Percentiles rank a stretch among this genome's conserved stretches.
phyloP scores from a whole-genome alignment of 2,329 filamentous ascomycete genomes.

The Geosmithia morbida region DNA sequence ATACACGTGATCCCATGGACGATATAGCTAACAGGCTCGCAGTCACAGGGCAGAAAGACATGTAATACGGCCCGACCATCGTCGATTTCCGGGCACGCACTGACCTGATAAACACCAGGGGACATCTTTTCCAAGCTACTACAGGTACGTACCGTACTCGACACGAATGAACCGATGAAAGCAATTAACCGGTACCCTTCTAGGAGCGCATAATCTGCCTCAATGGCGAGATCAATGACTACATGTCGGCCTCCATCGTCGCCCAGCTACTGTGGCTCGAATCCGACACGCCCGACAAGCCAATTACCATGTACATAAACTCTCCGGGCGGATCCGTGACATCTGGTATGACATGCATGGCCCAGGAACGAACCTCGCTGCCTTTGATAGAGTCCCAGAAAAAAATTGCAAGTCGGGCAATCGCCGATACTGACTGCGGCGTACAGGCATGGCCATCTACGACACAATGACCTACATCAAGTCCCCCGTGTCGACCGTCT shows the following conservation, averaged over 20 bases:
- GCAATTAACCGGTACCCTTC: conserved; percentile 2
- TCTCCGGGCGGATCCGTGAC: conserved; percentile 89
- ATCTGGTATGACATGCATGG: conserved; percentile 22
- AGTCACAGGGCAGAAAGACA: conserved; percentile 66
- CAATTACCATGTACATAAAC: conserved; percentile 97
- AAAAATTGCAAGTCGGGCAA: too few relatives aligned
- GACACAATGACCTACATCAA: conserved; percentile 98
- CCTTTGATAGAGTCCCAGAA: too few relatives aligned
- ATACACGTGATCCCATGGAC: not conserved
- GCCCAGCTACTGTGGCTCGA: conserved; percentile 96
- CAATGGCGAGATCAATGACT: conserved; percentile 83
- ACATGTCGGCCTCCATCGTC: conserved; percentile 82
- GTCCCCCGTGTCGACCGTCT: conserved; percentile 86
- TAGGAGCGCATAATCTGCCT: conserved; percentile 89
- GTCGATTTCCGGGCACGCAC: conserved; percentile 4
- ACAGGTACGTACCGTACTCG: conserved; percentile 33
- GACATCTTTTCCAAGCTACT: conserved; percentile 73
- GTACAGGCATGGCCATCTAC: conserved; percentile 67
- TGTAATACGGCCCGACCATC: conserved; percentile 26
- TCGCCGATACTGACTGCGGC: not conserved
- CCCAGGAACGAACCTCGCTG: too few relatives aligned
- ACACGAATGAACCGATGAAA: not conserved
- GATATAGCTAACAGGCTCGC: conserved; percentile 5
- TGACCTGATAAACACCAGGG: conserved; percentile 28
- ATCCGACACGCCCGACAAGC: conserved; percentile 86